These are phyloP conservation scores for Colletotrichum agaves DNA, from an alignment of 2,329 filamentous ascomycete genomes.

Conservation along the genomic window DNA sequence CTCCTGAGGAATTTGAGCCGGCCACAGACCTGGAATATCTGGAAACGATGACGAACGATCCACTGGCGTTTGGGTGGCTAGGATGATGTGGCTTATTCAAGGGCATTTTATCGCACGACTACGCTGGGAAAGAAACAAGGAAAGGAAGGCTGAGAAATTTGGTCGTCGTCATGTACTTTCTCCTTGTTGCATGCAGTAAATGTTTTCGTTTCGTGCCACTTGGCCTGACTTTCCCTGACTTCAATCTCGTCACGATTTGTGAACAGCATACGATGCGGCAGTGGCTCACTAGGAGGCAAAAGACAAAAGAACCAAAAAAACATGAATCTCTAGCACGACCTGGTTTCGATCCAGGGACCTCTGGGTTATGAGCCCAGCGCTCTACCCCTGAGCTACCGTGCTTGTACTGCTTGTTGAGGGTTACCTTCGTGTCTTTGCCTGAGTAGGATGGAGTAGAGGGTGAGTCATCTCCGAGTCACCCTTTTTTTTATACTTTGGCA, in stretches of 20 bases:
- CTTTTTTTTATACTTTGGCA: not conserved
- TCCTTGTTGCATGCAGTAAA: no score
- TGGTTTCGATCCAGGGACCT: constrained; percentile 37
- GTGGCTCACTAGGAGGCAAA: not conserved
- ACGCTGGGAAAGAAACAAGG: no score
- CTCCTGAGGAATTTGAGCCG: no score
- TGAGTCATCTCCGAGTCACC: not conserved
- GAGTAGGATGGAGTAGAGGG: not conserved
- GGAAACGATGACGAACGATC: not conserved
- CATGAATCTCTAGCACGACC: constrained; percentile 16
- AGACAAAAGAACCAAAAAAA: not conserved
- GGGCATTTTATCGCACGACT: no score
- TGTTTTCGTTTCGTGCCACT: no score
- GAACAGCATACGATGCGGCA: no score
- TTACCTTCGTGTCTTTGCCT: accelerated
- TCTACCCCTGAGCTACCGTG: constrained; percentile 38
- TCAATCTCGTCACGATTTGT: no score
- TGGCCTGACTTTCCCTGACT: no score
- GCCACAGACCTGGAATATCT: not conserved
- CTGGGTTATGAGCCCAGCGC: constrained; percentile 38
- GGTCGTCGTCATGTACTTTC: no score
- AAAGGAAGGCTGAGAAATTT: no score
- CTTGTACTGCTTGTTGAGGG: not conserved
- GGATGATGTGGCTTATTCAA: not conserved
- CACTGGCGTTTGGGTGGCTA: not conserved